Base-by-base conservation (phyloP, 2,329 filamentous ascomycete species). In the Claviceps sorghi region DNA sequence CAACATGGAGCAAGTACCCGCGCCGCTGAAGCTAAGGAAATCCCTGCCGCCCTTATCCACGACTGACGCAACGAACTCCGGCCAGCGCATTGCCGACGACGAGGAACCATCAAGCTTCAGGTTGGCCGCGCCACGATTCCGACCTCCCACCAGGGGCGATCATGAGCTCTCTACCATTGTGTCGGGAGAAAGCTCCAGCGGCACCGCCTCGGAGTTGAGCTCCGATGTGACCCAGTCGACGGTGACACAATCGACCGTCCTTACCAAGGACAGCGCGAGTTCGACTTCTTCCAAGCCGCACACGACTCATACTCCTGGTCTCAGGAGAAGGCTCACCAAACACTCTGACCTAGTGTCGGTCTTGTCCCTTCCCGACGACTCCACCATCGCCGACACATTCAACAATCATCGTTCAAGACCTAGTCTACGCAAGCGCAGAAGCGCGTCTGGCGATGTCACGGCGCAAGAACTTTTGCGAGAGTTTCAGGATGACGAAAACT, bases 301-400 rank as follows among this genome's bases (percentile, higher is more conserved):
- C 13, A 29, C 26, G 61, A 76, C 59, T 65, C 72, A 73, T 59
- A 75, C 70, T 56, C 68, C 75, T 1, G 75, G 73, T 44, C 70
- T 88, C 36, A 88, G 85, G 65, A 79, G 88, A 56, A 81, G 86
- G 54, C 76, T 95, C 41, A 95, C 90, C 4, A 95, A 87, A 54
- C 90, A 97, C 67, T 89, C 89, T 17, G 93, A 98, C 66, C 75
- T 98, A 26, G 88, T 98, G 41, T 97, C 93, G 0, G 88, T 95
- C 2, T 73, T 98, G 9, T 97, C 90, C 0, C 70, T 88, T 54
- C 82, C 84, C 0, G 75, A 82, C 54, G 70, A 80, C 52, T 68
- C 68, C 38, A 68, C 71, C 29, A 70, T 78, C 36, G 76, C 79
- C 49, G 76, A 76, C 48, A 76, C 83, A 53, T 78, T 77, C 54